Conservation (phyloP, 164 flowering plant species). For the Malania oleifera region DNA sequence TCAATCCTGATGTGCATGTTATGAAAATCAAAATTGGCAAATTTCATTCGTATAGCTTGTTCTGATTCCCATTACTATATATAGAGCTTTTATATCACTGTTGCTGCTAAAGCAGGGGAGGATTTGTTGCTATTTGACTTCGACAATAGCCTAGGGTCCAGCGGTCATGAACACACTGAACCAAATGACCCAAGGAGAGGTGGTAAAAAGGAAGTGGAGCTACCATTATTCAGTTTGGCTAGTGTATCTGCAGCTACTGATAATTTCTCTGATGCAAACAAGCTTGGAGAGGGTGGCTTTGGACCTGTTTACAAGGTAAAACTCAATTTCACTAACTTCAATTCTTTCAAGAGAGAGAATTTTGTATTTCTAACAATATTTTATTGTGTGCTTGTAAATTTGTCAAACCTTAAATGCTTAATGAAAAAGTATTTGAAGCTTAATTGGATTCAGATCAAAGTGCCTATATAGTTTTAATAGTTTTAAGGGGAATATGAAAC, state of each 20-base stretch:
- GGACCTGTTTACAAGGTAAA: constrained; percentile 7
- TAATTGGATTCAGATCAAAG: too few relatives aligned
- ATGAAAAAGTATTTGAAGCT: too few relatives aligned
- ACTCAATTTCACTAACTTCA: not conserved
- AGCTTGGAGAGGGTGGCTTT: constrained; percentile 4
- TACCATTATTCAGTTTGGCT: constrained; percentile 1
- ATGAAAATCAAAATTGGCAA: too few relatives aligned
- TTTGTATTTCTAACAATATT: too few relatives aligned
- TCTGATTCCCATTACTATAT: too few relatives aligned
- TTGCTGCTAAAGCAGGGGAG: not conserved
- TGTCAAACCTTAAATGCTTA: too few relatives aligned
- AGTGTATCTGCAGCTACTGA: constrained; percentile 1
- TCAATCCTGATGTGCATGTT: too few relatives aligned
- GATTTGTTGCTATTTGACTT: constrained; percentile 4
- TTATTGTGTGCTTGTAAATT: too few relatives aligned
- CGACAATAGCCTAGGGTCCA: not conserved
- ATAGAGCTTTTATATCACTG: not conserved
- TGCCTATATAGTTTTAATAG: too few relatives aligned
- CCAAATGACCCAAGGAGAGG: not conserved
- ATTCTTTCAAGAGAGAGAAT: too few relatives aligned
- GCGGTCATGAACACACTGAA: not conserved
- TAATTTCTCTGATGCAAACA: not conserved
- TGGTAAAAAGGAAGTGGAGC: not conserved
- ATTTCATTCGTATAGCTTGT: too few relatives aligned
- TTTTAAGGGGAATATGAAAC: too few relatives aligned